Percentiles rank a stretch among this genome's conserved stretches.
phyloP scores from a whole-genome alignment of 2,329 filamentous ascomycete genomes.

The Sporothrix protearum region DNA sequence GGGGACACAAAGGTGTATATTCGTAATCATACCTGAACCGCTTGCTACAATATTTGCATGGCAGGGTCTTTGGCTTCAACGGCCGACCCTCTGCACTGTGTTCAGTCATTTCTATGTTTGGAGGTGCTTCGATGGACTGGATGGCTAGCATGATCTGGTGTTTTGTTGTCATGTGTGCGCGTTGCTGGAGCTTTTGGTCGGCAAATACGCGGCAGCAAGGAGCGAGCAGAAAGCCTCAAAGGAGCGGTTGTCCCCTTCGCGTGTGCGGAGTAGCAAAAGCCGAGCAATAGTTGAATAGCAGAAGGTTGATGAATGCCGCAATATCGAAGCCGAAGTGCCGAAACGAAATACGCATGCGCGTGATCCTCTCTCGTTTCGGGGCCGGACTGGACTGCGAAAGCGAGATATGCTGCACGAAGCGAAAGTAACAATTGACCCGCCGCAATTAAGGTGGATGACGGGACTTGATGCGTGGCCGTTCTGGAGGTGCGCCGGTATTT shows the following conservation, averaged over 20 bases:
- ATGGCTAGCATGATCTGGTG: constrained; percentile 47
- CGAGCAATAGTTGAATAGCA: not conserved
- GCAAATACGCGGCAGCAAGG: not conserved
- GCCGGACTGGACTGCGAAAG: not conserved
- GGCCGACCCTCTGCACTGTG: constrained; percentile 52
- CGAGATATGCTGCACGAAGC: not conserved
- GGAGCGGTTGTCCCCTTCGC: not conserved
- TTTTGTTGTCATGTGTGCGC: not conserved
- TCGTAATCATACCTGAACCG: constrained; percentile 53
- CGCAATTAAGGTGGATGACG: not conserved
- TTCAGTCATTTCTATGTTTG: constrained; percentile 39
- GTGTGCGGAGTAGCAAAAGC: constrained; percentile 1
- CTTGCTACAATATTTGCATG: constrained; percentile 62
- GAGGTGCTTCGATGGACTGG: constrained; percentile 50
- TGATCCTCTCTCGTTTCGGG: not conserved
- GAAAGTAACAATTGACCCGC: not conserved
- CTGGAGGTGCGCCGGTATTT: not conserved
- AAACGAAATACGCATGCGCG: not conserved
- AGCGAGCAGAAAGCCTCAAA: not conserved
- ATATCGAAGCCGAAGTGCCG: not conserved
- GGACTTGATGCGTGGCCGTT: not conserved
- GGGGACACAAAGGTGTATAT: not conserved
- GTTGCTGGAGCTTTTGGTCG: not conserved
- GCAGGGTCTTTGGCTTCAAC: constrained; percentile 59
- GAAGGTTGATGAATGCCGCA: not conserved